Evolutionary conservation across 2,329 filamentous ascomycete genomes (phyloP), one percentile per base, ranked within the genome.

Genomic region (Fusarium hainanense): DNA sequence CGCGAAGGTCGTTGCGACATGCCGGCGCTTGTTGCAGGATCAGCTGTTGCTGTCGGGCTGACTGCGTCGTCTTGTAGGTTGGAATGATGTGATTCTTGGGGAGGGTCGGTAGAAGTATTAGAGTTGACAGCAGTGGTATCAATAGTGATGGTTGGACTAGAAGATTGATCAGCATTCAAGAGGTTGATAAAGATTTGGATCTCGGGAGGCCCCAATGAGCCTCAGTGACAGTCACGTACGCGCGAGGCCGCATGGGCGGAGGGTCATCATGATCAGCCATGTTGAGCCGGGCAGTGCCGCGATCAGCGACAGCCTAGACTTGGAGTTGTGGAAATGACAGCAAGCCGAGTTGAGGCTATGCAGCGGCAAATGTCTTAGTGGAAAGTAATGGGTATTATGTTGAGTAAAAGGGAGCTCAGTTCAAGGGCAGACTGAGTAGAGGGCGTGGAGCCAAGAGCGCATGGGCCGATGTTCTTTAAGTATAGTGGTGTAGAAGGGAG

Each of bases 111-210:
- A 58, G 75, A 66, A 47, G 63, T 72, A 43, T 76, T 70, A 58
- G 74, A 63, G 55, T 75, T 77, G 63, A 78, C 77, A 62, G 80
- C 83, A 11, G 85, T 82, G 14, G 85, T 86, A 68, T 87, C 84
- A 55, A 87, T 87, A 54, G 84, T 87, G 63, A 87, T 87, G 55
- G 85, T 86, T 37, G 85, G 85, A 43, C 85, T 87, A 63, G 23
- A 56, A 41, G 27, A 49, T 44, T 47, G 12, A 58, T 74, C 28
- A 75, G 73, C 46, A 70, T 47, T 46, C 21, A 48, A 57, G 40
- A 43, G 30, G 30, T 23, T 63, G 52, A 67, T 63, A 50, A 70
- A 58, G 59, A 30, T 49, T 32, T 40, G 25, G 12, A 30, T 47
- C 40, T 54, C 56, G 20, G 59, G 63, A 72, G 63, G 69, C 69